phyloP scores from a whole-genome alignment of 2,329 filamentous ascomycete species.

The Penicillium sp. region DNA sequence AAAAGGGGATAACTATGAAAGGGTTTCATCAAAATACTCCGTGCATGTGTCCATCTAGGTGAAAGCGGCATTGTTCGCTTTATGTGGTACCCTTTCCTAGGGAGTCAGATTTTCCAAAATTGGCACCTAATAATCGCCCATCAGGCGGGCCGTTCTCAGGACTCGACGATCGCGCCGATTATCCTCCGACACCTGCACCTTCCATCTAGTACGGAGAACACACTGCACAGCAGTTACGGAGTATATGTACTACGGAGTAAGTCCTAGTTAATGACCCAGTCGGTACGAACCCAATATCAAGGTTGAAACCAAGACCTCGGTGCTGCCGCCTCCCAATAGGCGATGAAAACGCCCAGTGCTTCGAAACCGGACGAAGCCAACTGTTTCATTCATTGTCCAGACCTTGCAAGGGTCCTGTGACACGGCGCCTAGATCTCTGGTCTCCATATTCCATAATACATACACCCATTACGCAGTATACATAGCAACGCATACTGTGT shows the following conservation, averaged over 20 bases:
- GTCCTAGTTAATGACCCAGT: too few relatives aligned
- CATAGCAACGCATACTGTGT: too few relatives aligned
- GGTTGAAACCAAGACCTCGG: constrained; percentile 12
- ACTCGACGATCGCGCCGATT: constrained; percentile 14
- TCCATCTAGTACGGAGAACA: too few relatives aligned
- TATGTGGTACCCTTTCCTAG: not conserved
- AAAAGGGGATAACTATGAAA: not conserved
- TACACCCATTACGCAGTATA: too few relatives aligned
- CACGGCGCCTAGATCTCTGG: constrained; percentile 5
- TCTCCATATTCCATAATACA: too few relatives aligned
- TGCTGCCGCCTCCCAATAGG: constrained; percentile 18
- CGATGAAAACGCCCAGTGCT: constrained; percentile 13
- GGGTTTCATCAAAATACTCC: not conserved
- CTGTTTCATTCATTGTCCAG: not conserved
- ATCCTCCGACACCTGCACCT: constrained; percentile 1
- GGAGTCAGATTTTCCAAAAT: not conserved
- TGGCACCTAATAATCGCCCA: too few relatives aligned
- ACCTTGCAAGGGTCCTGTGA: constrained; percentile 11
- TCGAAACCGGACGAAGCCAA: constrained; percentile 8
- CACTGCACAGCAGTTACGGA: too few relatives aligned
- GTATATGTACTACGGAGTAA: too few relatives aligned
- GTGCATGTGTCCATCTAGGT: too few relatives aligned
- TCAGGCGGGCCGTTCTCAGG: not conserved
- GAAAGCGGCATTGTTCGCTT: not conserved
- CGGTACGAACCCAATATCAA: not conserved